Evolutionary conservation across 768 basidiomycete species (phyloP).

Genomic region (Suillus brevipes): DNA sequence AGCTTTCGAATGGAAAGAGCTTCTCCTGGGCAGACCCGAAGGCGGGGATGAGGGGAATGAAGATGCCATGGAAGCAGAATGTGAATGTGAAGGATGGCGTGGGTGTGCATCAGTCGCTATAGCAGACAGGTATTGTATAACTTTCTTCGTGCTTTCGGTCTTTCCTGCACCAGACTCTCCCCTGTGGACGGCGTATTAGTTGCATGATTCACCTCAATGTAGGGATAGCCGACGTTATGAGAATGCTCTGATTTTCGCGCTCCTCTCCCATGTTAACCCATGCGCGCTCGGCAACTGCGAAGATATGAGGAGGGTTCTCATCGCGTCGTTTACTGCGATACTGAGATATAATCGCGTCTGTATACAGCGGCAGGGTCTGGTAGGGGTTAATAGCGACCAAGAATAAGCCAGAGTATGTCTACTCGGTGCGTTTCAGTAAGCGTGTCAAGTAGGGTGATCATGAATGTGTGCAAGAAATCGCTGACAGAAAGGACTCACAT

Average conservation of each 20-base stretch:
- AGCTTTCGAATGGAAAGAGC: slow-evolving; percentile 60
- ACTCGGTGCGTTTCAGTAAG: slow-evolving; percentile 17
- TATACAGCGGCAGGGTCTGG: slow-evolving; percentile 87
- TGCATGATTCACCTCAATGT: slow-evolving; percentile 7
- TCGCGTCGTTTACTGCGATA: slow-evolving; percentile 87
- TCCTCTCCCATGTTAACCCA: slow-evolving; percentile 99
- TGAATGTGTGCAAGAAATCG: slow-evolving; percentile 7
- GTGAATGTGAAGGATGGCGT: slow-evolving; percentile 59
- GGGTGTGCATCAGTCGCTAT: slow-evolving; percentile 83
- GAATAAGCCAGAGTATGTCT: slow-evolving; percentile 97
- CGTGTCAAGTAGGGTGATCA: slow-evolving; percentile 12
- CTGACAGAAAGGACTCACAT: slow-evolving; percentile 55
- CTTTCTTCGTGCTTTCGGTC: slow-evolving; percentile 99
- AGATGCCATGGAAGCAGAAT: slow-evolving; percentile 59
- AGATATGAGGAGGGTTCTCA: slow-evolving; percentile 96
- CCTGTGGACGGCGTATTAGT: slow-evolving; percentile 41
- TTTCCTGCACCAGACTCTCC: slow-evolving; percentile 99
- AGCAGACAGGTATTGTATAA: slow-evolving; percentile 97
- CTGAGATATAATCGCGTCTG: slow-evolving; percentile 82
- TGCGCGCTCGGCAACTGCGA: slow-evolving; percentile 94
- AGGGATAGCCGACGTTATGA: slow-evolving; percentile 80
- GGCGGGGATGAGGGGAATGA: slow-evolving; percentile 59
- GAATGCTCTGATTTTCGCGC: slow-evolving; percentile 94
- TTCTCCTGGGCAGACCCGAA: slow-evolving; percentile 67
- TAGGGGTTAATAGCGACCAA: slow-evolving; percentile 99